Percentiles rank a stretch among this genome's conserved stretches.
These are phyloP conservation scores for Athelia sp. DNA, from an alignment of 1,284 basidiomycete genomes.

Conservation along the genomic window DNA sequence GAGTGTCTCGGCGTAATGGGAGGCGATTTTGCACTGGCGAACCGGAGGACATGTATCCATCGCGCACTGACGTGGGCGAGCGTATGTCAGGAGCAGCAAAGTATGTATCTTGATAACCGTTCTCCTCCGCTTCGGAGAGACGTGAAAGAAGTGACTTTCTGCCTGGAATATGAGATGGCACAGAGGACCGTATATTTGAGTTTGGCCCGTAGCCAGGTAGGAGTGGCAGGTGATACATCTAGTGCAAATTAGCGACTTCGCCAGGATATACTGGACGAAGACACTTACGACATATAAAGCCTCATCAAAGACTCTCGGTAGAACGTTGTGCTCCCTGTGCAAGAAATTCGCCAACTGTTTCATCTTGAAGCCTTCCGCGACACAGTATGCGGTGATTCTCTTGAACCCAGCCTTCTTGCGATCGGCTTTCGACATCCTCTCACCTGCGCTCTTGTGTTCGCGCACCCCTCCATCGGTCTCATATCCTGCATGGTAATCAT, in stretches of 20 bases:
- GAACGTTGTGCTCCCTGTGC: slow-evolving; percentile 91
- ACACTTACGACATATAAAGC: slow-evolving; percentile 82
- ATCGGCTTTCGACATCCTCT: slow-evolving; percentile 77
- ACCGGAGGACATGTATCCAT: slow-evolving; percentile 54
- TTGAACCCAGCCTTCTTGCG: slow-evolving; percentile 71
- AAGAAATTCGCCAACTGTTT: slow-evolving; percentile 79
- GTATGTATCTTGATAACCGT: slow-evolving; percentile 84
- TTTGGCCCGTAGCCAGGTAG: slow-evolving; percentile 88
- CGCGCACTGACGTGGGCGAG: slow-evolving; percentile 26
- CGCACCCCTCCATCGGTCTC: slow-evolving; percentile 58
- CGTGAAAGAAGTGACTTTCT: slow-evolving; percentile 59
- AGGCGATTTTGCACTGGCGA: slow-evolving; percentile 32
- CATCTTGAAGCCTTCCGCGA: slow-evolving; percentile 80
- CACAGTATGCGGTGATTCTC: slow-evolving; percentile 82
- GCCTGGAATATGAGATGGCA: slow-evolving; percentile 52
- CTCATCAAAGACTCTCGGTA: slow-evolving; percentile 88
- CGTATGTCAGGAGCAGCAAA: slow-evolving; percentile 44
- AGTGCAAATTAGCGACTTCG: slow-evolving; percentile 3
- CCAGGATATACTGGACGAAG: too few relatives aligned
- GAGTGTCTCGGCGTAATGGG: slow-evolving; percentile 5
- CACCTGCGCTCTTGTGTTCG: slow-evolving; percentile 74
- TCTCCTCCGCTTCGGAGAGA: slow-evolving; percentile 85
- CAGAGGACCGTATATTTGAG: slow-evolving; percentile 82
- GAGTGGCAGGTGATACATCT: slow-evolving; percentile 90
- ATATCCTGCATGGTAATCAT: slow-evolving; percentile 63